phyloP scores from a whole-genome alignment of 2,329 filamentous ascomycete genomes.

The Dactylella cylindrospora region DNA sequence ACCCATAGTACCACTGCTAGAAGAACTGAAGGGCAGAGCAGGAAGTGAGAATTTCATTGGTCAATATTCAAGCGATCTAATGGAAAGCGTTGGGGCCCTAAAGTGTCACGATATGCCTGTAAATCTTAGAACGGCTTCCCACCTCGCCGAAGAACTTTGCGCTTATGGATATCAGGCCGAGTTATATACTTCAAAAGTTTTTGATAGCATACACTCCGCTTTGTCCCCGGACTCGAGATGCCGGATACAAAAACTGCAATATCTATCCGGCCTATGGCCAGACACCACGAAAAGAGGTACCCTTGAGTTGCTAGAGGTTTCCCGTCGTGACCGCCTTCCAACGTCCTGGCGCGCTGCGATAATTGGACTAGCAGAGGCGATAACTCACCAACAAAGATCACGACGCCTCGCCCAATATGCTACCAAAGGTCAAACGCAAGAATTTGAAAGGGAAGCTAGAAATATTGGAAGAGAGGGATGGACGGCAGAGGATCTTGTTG shows the following conservation, averaged over 20 bases:
- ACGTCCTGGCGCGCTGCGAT: constrained; percentile 1
- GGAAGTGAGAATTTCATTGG: neutral
- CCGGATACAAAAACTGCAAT: neutral
- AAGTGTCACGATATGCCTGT: too few species aligned
- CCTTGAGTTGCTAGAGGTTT: constrained; percentile 6
- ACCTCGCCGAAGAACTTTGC: too few species aligned
- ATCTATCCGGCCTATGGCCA: constrained; percentile 39
- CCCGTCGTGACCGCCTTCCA: neutral
- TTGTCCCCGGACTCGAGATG: constrained; percentile 3
- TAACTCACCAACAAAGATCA: constrained; percentile 23
- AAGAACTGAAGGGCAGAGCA: too few species aligned
- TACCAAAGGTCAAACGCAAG: neutral
- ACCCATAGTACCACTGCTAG: too few species aligned
- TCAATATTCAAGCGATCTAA: constrained; percentile 8
- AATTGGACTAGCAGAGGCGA: constrained; percentile 7
- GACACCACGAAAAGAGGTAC: neutral
- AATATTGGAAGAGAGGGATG: constrained; percentile 12
- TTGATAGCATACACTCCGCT: neutral
- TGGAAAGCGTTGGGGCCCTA: constrained; percentile 11
- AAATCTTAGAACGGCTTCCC: too few species aligned
- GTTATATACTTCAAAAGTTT: too few species aligned
- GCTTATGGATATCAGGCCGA: too few species aligned
- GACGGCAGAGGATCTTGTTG: constrained; percentile 54
- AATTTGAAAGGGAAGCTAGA: constrained; percentile 8
- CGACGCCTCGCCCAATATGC: neutral